phyloP scores from a whole-genome alignment of 805 yeast genomes.

The Candida nemodendra region DNA sequence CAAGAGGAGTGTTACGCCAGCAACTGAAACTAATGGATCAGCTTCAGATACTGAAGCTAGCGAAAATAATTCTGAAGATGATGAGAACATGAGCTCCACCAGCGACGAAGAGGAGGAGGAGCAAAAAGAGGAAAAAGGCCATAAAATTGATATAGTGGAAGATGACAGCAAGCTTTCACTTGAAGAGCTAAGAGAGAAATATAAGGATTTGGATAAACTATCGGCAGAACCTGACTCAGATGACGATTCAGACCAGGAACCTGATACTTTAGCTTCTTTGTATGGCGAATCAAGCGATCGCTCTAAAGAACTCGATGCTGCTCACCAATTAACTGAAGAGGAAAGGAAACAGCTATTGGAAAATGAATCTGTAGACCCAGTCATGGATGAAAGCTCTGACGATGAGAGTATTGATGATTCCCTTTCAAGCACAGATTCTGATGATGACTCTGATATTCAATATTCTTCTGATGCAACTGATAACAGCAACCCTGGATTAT shows the following conservation, averaged over 20 bases:
- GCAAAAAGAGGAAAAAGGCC: constrained; percentile 26
- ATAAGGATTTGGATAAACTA: constrained; percentile 40
- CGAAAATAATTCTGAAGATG: constrained; percentile 15
- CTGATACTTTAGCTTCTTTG: constrained; percentile 31
- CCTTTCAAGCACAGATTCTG: constrained; percentile 23
- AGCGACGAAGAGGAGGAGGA: constrained; percentile 20
- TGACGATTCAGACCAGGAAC: constrained; percentile 21
- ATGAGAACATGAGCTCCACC: constrained; percentile 12
- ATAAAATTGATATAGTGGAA: constrained; percentile 7
- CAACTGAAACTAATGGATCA: constrained; percentile 14
- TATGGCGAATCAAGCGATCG: constrained; percentile 26
- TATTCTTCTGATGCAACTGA: constrained; percentile 18
- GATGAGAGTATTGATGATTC: constrained; percentile 16
- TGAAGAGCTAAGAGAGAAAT: constrained; percentile 56
- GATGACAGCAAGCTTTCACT: constrained; percentile 53
- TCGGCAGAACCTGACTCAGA: constrained; percentile 15
- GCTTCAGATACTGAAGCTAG: constrained; percentile 15
- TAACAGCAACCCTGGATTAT: constrained; percentile 28
- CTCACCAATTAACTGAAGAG: constrained; percentile 29
- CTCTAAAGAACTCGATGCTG: constrained; percentile 14
- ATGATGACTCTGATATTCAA: constrained; percentile 14
- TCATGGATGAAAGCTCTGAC: constrained; percentile 22
- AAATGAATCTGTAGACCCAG: constrained; percentile 20
- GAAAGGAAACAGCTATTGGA: constrained; percentile 20
- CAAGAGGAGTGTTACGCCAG: constrained; percentile 35